phyloP scores from a whole-genome alignment of 2,329 filamentous ascomycete species.

The Coniochaeta sp. region DNA sequence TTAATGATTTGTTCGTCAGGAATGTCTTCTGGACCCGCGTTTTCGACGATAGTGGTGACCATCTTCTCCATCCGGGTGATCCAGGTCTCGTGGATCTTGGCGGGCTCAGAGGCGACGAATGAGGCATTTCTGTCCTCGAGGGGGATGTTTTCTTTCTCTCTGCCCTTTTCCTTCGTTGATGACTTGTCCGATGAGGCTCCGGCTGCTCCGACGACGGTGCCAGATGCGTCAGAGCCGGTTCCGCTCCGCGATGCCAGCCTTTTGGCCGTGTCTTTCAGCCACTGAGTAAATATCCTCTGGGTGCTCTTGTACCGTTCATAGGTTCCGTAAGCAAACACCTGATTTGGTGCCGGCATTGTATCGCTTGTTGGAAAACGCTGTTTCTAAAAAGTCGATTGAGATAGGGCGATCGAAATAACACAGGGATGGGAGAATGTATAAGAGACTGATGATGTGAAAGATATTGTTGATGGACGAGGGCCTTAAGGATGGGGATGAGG shows the following conservation, averaged over 20 bases:
- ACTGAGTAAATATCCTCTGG: neutral
- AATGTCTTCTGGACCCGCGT: slow-evolving; percentile 16
- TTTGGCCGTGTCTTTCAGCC: neutral
- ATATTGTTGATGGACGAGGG: too few species aligned
- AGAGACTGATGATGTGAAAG: too few species aligned
- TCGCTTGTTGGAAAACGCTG: too few species aligned
- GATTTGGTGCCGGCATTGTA: neutral
- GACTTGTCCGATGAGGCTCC: neutral
- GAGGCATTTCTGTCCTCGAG: neutral
- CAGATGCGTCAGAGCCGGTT: neutral
- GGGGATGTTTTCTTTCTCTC: neutral
- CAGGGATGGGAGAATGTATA: too few species aligned
- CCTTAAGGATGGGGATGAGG: too few species aligned
- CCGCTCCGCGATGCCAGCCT: neutral
- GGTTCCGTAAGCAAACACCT: neutral
- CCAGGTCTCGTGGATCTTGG: slow-evolving; percentile 11
- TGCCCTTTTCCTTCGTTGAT: neutral
- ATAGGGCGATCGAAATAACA: too few species aligned
- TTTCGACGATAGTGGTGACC: slow-evolving; percentile 13
- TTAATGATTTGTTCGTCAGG: slow-evolving; percentile 17
- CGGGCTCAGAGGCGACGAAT: neutral
- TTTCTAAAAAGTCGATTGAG: too few species aligned
- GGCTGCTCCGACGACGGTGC: neutral
- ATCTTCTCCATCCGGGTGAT: slow-evolving; percentile 15
- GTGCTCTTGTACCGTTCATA: neutral